A percentile compares a stretch with the other conserved stretches of the same genome.
These are phyloP conservation scores for Heterobasidion parviporum DNA, from an alignment of 1,284 basidiomycete species.

Conservation along the genomic window DNA sequence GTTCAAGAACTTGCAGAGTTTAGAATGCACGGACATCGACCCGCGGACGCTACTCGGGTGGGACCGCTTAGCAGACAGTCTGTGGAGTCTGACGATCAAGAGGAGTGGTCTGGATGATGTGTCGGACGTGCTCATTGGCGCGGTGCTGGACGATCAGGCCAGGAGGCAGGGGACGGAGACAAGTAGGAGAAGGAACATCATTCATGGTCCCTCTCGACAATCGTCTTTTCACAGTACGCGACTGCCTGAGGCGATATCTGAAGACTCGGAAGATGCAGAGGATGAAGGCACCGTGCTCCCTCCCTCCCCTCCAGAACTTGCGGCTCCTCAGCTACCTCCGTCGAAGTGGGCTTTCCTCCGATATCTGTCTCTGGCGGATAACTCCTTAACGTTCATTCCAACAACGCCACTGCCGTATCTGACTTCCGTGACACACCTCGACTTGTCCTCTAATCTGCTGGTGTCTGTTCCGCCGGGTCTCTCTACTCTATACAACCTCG, in stretches of 20 bases:
- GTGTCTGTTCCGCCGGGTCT: conserved; percentile 78
- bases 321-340: conserved; percentile 38
- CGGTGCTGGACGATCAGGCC: conserved; percentile 68
- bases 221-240: conserved; percentile 44
- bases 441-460: conserved; percentile 85
- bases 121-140: conserved; percentile 70
- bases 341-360: conserved; percentile 76
- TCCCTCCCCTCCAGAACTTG: conserved; percentile 11
- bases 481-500: conserved; percentile 65
- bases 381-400: conserved; percentile 78
- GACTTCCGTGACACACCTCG: conserved; percentile 76
- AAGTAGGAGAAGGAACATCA: conserved; percentile 35
- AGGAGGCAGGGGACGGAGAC: conserved; percentile 47
- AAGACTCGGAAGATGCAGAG: conserved; percentile 37
- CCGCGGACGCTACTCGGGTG: conserved; percentile 80
- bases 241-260: conserved; percentile 52
- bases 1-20: conserved; percentile 75
- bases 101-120: conserved; percentile 80
- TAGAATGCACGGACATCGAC: conserved; percentile 76
- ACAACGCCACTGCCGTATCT: conserved; percentile 65
- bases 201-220: conserved; percentile 33
- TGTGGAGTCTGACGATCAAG: conserved; percentile 68
- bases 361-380: conserved; percentile 75
- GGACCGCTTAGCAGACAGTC: conserved; percentile 67
- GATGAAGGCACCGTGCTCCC: conserved; percentile 12